Conservation (phyloP, 1,139 yeast species). For the Kluyveromyces sp. region DNA sequence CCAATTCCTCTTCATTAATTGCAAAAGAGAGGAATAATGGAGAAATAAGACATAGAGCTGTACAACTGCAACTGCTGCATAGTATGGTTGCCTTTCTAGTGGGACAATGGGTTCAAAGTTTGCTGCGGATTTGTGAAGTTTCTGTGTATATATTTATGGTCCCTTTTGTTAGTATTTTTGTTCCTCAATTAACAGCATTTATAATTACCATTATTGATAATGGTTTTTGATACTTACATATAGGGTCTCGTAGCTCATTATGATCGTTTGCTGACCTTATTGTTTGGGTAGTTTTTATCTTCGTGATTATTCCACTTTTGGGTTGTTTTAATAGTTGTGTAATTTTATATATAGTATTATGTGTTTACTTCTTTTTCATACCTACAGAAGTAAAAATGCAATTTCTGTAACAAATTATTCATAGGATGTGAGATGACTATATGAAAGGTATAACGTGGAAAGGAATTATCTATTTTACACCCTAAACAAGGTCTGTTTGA, state of each 20-base stretch:
- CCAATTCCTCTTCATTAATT: conserved; percentile 7
- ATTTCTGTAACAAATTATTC: too few species aligned
- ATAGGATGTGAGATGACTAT: too few species aligned
- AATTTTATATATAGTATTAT: too few species aligned
- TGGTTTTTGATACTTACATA: conserved; percentile 5
- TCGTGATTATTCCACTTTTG: too few species aligned
- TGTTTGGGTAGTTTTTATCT: not conserved
- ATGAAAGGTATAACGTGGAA: too few species aligned
- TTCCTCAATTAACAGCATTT: not conserved
- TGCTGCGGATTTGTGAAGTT: conserved; percentile 13
- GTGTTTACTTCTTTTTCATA: too few species aligned
- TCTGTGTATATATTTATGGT: conserved; percentile 8
- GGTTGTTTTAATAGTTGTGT: too few species aligned
- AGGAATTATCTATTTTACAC: too few species aligned
- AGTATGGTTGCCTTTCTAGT: conserved; percentile 21
- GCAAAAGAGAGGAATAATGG: conserved; percentile 13
- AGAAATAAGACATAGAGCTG: conserved; percentile 15
- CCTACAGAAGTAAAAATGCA: too few species aligned
- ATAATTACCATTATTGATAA: not conserved
- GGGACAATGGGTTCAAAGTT: conserved; percentile 13
- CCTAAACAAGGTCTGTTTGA: too few species aligned
- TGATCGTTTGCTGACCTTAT: not conserved
- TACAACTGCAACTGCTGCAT: conserved; percentile 18
- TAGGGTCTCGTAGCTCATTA: conserved; percentile 5
- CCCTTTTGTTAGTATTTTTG: too few species aligned